Percentiles rank a stretch among this genome's conserved stretches.
These are phyloP conservation scores for Globisporangium nodosum DNA, from an alignment of 352 stramenopile genomes.

Conservation along the genomic window DNA sequence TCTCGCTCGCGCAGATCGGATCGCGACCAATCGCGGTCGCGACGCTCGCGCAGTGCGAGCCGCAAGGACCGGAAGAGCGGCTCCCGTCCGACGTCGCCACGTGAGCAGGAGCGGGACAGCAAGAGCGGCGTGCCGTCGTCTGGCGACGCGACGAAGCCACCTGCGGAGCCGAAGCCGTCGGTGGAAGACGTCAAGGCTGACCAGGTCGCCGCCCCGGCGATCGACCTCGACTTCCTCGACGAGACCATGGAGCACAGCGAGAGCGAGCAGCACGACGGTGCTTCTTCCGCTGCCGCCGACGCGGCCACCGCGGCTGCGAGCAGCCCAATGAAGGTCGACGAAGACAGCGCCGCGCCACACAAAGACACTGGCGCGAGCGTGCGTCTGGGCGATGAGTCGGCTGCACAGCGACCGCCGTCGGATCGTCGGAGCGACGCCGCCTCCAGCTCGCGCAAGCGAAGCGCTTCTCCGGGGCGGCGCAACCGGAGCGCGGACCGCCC, in stretches of 20 bases:
- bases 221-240: slow-evolving; percentile 82
- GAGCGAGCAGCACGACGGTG: slow-evolving; percentile 11
- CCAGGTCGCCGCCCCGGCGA: slow-evolving; percentile 70
- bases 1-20: slow-evolving; percentile 36
- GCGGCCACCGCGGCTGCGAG: neutral
- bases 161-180: slow-evolving; percentile 18
- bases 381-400: slow-evolving; percentile 1
- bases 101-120: slow-evolving; percentile 4
- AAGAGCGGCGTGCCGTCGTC: neutral
- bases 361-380: slow-evolving; percentile 1
- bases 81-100: slow-evolving; percentile 9
- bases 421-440: neutral
- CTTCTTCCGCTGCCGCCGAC: neutral
- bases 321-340: neutral
- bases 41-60: slow-evolving; percentile 45
- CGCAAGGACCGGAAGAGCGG: slow-evolving; percentile 13
- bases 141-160: neutral
- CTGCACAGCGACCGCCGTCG: neutral
- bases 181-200: slow-evolving; percentile 75
- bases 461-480: slow-evolving; percentile 1
- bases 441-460: slow-evolving; percentile 6
- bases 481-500: slow-evolving; percentile 15
- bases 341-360: neutral
- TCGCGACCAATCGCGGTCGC: slow-evolving; percentile 28
- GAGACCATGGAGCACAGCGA: slow-evolving; percentile 40